Base-by-base conservation (phyloP, 495 filamentous ascomycete species). In the Tuber indicum region DNA sequence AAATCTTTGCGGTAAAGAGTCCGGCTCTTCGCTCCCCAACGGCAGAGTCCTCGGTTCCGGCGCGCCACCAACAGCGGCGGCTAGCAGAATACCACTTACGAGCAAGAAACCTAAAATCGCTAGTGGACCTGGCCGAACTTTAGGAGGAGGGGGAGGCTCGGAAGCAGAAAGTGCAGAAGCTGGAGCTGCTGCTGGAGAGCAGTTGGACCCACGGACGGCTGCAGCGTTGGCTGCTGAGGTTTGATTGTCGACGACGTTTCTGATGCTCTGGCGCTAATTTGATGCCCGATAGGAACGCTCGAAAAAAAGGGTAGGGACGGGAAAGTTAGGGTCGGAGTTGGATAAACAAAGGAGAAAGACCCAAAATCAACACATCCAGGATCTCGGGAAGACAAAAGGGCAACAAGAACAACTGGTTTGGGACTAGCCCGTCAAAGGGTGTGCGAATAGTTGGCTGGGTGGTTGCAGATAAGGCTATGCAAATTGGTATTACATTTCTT, bases 211-310 rank as follows among this genome's bases (percentile, higher is more conserved):
- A 39, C 78, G 78, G 72, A 70, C 71, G 23, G 78, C 78, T 42
- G 78, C 78, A 47, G 78, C 77, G 49, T 42, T 76, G 47, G 78
- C 78, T 47, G 78, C 78, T 49, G 78, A 80, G 77, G 78, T 80
- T 76, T 46, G 71, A 36, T 41, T 69, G 1, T 52, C 41, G 47
- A 36, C 17, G 45, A 39, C 17, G 12, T 16, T 72, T 43, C 70
- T 16, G 26, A 19, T 39, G 17, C 39, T 74, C 71, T 52, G 32
- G 49, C 41, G 26, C 49, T 47, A 72, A 42, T 49, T 76, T 10
- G 16, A 36, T 72, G 71, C 41, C 58, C 26, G 72, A 70, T 70
- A 80, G 78, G 72, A 80, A 80, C 78, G 78, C 39, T 49, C 72
- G 47, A 80, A 80, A 32, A 79, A 72, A 41, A 36, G 66, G 32